Evolutionary conservation across 768 basidiomycete genomes (phyloP).

Genomic region (Pleurotus ostreatus): DNA sequence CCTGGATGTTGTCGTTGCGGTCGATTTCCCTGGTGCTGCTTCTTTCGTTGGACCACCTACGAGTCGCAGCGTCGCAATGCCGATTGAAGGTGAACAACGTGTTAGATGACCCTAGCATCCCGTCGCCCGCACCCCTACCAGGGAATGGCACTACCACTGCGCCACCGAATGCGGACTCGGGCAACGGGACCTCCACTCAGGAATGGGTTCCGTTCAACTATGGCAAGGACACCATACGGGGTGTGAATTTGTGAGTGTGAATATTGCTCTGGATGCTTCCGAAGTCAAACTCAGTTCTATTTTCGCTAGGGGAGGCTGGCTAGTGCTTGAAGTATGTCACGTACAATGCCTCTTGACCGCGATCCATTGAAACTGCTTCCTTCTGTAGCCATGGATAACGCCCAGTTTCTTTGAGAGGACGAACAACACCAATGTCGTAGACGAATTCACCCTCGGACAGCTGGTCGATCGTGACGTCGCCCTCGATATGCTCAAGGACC

Average conservation of each 20-base stretch:
- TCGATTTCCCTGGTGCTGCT: not conserved
- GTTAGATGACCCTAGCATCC: slow-evolving; percentile 7
- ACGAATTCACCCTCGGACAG: slow-evolving; percentile 61
- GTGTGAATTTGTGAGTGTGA: slow-evolving; percentile 57
- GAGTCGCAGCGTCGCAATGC: slow-evolving; percentile 26
- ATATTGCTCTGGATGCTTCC: too few relatives aligned
- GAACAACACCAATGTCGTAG: slow-evolving; percentile 49
- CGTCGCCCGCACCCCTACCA: slow-evolving; percentile 6
- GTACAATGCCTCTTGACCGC: not conserved
- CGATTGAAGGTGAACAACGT: slow-evolving; percentile 18
- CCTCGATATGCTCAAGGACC: slow-evolving; percentile 38
- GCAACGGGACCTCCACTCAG: slow-evolving; percentile 11
- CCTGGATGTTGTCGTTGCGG: not conserved
- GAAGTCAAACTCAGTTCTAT: too few relatives aligned
- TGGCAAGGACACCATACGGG: slow-evolving; percentile 42
- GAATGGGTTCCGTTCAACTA: slow-evolving; percentile 37
- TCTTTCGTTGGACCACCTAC: slow-evolving; percentile 1
- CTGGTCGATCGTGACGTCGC: slow-evolving; percentile 42
- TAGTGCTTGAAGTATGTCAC: slow-evolving; percentile 49
- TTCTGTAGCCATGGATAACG: slow-evolving; percentile 70
- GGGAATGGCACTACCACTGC: slow-evolving; percentile 12
- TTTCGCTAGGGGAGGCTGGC: slow-evolving; percentile 52
- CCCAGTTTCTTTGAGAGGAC: slow-evolving; percentile 69
- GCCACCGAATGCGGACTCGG: slow-evolving; percentile 8
- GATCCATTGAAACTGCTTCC: not conserved